phyloP scores from a whole-genome alignment of 176 grass and related monocot genomes.

The Zea luxurians region DNA sequence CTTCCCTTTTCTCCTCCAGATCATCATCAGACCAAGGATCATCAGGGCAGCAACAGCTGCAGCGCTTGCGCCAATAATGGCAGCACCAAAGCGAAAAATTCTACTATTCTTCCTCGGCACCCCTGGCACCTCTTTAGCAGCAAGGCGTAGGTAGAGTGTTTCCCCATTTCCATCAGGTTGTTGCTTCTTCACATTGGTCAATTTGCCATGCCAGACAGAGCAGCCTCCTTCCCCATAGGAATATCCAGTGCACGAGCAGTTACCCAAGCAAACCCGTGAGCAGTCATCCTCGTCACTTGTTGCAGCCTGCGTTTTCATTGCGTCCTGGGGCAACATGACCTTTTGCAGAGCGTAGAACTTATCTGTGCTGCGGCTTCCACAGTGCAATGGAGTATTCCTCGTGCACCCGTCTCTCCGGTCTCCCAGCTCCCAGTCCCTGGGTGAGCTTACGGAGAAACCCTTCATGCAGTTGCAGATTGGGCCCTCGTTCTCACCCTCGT shows the following conservation, averaged over 20 bases:
- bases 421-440: not conserved
- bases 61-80: no score
- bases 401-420: not conserved
- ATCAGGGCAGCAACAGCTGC: not conserved
- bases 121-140: not conserved
- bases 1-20: not conserved
- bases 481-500: not conserved
- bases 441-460: not conserved
- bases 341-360: not conserved
- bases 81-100: not conserved
- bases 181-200: not conserved
- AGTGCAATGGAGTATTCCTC: not conserved
- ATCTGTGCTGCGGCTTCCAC: not conserved
- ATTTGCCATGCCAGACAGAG: conserved; percentile 1
- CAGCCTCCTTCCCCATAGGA: not conserved
- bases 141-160: not conserved
- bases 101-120: not conserved
- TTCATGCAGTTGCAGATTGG: not conserved
- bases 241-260: conserved; percentile 18
- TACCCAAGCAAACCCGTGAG: not conserved
- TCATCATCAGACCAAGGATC: not conserved
- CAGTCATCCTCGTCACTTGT: not conserved
- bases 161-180: not conserved
- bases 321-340: not conserved
- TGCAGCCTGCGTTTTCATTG: not conserved